These are phyloP conservation scores for Metrosideros polymorpha DNA, from an alignment of 441 rosid genomes.

Conservation along the genomic window DNA sequence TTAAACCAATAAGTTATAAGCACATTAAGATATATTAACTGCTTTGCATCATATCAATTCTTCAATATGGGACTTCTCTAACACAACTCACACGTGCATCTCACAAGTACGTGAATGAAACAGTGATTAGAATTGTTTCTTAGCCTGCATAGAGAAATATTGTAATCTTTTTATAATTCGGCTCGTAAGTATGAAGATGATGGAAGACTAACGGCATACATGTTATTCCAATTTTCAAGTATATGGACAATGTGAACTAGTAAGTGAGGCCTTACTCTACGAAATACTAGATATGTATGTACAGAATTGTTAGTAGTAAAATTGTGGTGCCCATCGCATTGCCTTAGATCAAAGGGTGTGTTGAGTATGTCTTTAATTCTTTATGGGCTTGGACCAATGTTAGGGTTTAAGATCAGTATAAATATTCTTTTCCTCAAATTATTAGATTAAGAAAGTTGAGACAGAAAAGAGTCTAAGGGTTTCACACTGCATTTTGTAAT, in stretches of 20 bases:
- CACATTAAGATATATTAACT: no score
- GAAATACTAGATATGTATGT: background rate
- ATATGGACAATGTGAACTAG: background rate
- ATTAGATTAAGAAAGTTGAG: background rate
- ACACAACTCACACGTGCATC: no score
- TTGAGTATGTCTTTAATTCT: no score
- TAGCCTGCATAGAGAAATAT: background rate
- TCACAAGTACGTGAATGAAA: background rate
- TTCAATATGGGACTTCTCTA: no score
- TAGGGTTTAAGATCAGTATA: background rate
- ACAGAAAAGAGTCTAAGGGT: no score
- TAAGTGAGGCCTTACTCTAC: background rate
- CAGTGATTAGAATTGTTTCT: background rate
- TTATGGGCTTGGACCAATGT: background rate
- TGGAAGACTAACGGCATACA: background rate
- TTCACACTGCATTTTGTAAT: no score
- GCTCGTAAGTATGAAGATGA: background rate
- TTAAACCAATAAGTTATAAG: no score
- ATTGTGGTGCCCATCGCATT: background rate
- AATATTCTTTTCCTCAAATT: background rate
- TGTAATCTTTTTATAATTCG: background rate
- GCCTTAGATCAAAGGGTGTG: background rate
- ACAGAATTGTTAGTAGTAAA: background rate
- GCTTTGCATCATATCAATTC: no score
- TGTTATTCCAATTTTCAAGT: background rate